Percentiles rank a stretch among this genome's conserved stretches.
Conservation (phyloP, 169 alveolate genomes). For the Cytauxzoon felis region DNA sequence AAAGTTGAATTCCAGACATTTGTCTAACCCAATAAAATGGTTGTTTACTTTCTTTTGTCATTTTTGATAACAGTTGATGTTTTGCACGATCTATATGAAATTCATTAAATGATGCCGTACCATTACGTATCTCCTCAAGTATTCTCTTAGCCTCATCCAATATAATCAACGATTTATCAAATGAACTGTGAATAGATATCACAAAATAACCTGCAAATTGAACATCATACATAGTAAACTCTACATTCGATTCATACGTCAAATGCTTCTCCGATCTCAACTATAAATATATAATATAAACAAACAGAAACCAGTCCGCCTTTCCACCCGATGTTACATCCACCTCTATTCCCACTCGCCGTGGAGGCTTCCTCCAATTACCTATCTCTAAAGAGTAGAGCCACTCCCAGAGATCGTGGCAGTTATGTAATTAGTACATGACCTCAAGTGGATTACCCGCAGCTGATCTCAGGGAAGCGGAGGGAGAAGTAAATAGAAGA, state of each 20-base stretch:
- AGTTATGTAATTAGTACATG: too few species aligned
- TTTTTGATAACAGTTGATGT: slow-evolving; percentile 25
- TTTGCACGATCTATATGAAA: slow-evolving; percentile 20
- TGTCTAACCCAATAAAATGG: slow-evolving; percentile 19
- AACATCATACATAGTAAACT: slow-evolving; percentile 73
- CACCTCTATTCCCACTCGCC: too few species aligned
- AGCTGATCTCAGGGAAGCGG: too few species aligned
- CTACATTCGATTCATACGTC: slow-evolving; percentile 80
- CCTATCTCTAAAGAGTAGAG: too few species aligned
- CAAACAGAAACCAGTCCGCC: slow-evolving; percentile 33
- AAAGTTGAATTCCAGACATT: slow-evolving; percentile 51
- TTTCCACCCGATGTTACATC: too few species aligned
- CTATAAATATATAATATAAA: slow-evolving; percentile 52
- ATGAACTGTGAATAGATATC: slow-evolving; percentile 73
- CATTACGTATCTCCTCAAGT: slow-evolving; percentile 49
- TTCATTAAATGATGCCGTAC: slow-evolving; percentile 18
- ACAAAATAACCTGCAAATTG: slow-evolving; percentile 74
- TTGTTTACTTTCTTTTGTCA: slow-evolving; percentile 16
- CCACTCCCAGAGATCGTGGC: too few species aligned
- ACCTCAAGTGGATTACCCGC: too few species aligned
- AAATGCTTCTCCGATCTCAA: slow-evolving; percentile 77
- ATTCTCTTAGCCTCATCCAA: slow-evolving; percentile 60
- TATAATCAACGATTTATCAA: slow-evolving; percentile 59
- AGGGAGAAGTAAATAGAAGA: too few species aligned
- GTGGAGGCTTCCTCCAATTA: too few species aligned